Percentiles rank a stretch among this genome's conserved stretches.
phyloP scores from a whole-genome alignment of 1,284 basidiomycete species.

The Rhizoctonia solani region DNA sequence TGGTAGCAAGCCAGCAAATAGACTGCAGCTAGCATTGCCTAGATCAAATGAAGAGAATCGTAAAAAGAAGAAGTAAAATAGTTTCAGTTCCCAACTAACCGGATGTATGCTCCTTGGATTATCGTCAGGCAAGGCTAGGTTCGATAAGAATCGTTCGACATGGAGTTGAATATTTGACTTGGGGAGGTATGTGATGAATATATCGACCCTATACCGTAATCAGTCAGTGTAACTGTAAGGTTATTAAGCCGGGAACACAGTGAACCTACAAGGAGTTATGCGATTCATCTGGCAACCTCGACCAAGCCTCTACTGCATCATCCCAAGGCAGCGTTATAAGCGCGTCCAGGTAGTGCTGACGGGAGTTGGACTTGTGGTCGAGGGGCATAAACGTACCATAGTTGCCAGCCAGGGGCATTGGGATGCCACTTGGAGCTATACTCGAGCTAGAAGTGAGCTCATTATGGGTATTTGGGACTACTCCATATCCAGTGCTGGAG shows the following conservation, averaged over 20 bases:
- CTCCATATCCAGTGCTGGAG: too few relatives aligned
- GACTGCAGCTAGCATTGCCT: slow-evolving; percentile 4
- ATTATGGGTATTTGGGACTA: too few relatives aligned
- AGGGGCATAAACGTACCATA: neutral
- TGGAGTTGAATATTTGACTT: slow-evolving; percentile 33
- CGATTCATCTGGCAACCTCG: slow-evolving; percentile 15
- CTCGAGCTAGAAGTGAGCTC: too few relatives aligned
- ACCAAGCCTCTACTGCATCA: slow-evolving; percentile 19
- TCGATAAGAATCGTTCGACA: slow-evolving; percentile 33
- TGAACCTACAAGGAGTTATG: slow-evolving; percentile 16
- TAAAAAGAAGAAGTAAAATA: too few relatives aligned
- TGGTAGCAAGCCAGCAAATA: slow-evolving; percentile 25
- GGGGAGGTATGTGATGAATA: slow-evolving; percentile 35
- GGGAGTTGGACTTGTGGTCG: neutral
- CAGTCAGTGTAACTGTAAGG: neutral
- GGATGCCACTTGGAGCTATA: neutral
- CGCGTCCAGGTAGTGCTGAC: neutral
- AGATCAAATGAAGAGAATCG: neutral
- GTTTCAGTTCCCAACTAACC: neutral
- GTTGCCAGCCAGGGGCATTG: neutral
- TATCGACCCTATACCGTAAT: slow-evolving; percentile 34
- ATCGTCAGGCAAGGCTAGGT: slow-evolving; percentile 26
- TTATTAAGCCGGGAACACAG: neutral
- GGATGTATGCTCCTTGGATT: slow-evolving; percentile 20
- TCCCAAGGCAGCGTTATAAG: neutral